These are phyloP conservation scores for Zymoseptoria brevis DNA, from an alignment of 2,329 filamentous ascomycete genomes.

Conservation along the genomic window DNA sequence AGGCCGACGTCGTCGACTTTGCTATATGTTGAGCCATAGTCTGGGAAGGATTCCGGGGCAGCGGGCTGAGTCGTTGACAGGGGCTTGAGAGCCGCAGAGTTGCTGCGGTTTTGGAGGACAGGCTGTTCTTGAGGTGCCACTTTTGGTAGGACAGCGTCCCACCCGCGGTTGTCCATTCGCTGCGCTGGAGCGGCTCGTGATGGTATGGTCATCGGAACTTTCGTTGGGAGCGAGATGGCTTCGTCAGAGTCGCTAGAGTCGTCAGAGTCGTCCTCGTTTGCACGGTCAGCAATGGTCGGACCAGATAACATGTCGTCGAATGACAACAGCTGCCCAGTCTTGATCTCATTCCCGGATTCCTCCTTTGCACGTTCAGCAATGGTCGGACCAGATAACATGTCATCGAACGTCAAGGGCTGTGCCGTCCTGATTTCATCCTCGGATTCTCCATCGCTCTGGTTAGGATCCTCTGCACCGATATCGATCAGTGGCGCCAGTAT, in stretches of 20 bases:
- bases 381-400: neutral
- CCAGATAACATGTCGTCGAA: neutral
- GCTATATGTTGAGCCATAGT: constrained; percentile 4
- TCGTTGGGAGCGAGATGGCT: neutral
- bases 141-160: neutral
- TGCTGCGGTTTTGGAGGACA: neutral
- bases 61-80: neutral
- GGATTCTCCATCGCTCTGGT: neutral
- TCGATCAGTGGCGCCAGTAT: neutral
- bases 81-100: neutral
- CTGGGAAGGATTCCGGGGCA: neutral
- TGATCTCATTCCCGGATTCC: constrained; percentile 13
- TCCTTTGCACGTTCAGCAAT: neutral
- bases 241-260: constrained; percentile 6
- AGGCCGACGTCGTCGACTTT: constrained; percentile 12
- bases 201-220: neutral
- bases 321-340: constrained; percentile 7
- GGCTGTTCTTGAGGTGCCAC: neutral
- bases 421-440: constrained; percentile 16
- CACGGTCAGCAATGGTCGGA: neutral
- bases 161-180: neutral
- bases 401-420: constrained; percentile 1
- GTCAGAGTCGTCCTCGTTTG: constrained; percentile 1
- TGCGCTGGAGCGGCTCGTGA: neutral
- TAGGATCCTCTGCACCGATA: neutral